phyloP scores from a whole-genome alignment of 768 basidiomycete genomes.

The Xerocomellus chrysenteron region DNA sequence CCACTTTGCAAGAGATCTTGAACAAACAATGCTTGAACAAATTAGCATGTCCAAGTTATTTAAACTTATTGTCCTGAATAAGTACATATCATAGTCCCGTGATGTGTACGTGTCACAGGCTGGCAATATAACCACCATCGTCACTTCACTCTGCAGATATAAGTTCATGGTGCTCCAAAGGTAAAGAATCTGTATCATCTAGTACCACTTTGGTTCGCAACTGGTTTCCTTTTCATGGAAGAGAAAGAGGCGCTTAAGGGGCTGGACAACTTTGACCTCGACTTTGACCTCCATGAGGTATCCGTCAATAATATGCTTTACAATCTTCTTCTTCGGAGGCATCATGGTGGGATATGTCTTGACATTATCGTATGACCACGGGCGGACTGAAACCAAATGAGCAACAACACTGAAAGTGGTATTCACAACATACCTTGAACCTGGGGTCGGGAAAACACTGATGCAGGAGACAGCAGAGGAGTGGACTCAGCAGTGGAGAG shows the following conservation, averaged over 20 bases:
- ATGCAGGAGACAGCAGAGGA: conserved; percentile 33
- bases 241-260: conserved; percentile 65
- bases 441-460: conserved; percentile 41
- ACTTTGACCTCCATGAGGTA: conserved; percentile 52
- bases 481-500: conserved; percentile 36
- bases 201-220: conserved; percentile 29
- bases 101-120: conserved; percentile 34
- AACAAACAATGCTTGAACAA: too few species aligned
- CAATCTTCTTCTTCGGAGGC: conserved; percentile 51
- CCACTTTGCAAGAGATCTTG: too few species aligned
- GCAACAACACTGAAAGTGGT: conserved; percentile 2
- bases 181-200: conserved; percentile 16
- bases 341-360: conserved; percentile 60
- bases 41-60: too few species aligned
- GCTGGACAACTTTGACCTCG: conserved; percentile 53
- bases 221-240: conserved; percentile 51
- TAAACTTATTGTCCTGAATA: too few species aligned
- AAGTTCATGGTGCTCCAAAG: conserved; percentile 15
- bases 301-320: conserved; percentile 48
- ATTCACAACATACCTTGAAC: conserved; percentile 49
- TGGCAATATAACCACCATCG: conserved; percentile 33
- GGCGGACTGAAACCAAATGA: conserved; percentile 45
- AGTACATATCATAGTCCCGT: too few species aligned
- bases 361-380: conserved; percentile 77
- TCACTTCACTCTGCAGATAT: conserved; percentile 35